Evolutionary conservation across 2,329 filamentous ascomycete species (phyloP), one percentile per base, ranked within the genome.

Genomic region (Hypoxylon sp.): DNA sequence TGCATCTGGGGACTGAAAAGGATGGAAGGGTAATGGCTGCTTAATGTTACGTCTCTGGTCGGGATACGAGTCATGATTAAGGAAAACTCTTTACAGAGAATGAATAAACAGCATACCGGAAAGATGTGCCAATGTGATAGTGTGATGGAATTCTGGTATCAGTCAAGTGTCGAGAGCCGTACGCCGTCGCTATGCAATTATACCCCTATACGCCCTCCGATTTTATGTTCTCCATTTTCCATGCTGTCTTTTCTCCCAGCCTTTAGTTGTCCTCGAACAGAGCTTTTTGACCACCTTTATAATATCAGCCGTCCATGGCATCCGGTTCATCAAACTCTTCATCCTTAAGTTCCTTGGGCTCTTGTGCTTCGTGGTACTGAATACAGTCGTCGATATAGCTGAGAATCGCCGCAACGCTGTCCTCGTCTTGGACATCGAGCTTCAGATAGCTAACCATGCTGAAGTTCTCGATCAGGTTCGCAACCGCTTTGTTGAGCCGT

Each of bases 401-500:
- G 76, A 87, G 80, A 71, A 89, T 84, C 82, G 83, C 90, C 1
- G 88, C 91, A 3, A 98, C 90, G 77, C 95, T 98, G 75, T 98
- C 94, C 82, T 98, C 95, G 75, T 97, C 91, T 72, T 96, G 92
- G 30, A 91, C 92, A 77, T 98, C 93, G 49, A 98, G 85, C 82
- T 95, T 93, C 64, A 98, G 85, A 78, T 97, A 99, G 53, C 93
- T 97, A 11, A 99, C 93, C 93, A 99, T 97, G 82, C 94, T 97
- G 82, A 98, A 99, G 80, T 94, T 96, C 80, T 98, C 96, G 72
- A 99, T 97, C 72, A 99, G 84, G 59, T 92, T 89, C 0, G 93
- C 96, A 4, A 99, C 95, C 0, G 95, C 95, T 68, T 89, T 88
- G 79, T 98, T 98, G 72, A 98, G 83, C 74, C 89, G 88, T 68